Conservation (phyloP, 2,329 filamentous ascomycete species). For the Ophiostoma pallidulum region DNA sequence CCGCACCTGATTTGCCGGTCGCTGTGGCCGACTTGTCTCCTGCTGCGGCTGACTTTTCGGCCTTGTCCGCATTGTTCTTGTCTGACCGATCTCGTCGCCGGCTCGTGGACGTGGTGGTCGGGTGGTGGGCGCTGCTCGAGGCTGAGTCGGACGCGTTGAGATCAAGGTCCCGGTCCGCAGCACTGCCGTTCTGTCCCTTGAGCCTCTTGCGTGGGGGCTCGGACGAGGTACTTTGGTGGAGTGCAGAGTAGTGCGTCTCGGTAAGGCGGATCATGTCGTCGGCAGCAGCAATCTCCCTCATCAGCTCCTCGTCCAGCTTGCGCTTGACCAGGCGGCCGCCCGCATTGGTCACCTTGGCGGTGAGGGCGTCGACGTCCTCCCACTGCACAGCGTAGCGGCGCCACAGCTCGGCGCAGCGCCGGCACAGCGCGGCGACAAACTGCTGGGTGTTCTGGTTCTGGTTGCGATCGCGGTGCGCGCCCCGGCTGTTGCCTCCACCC, state of each 20-base stretch:
- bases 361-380: conserved; percentile 86
- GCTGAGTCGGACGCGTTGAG: conserved; percentile 35
- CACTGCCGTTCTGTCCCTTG: conserved; percentile 31
- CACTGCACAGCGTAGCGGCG: conserved; percentile 92
- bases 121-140: conserved; percentile 36
- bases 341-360: conserved; percentile 72
- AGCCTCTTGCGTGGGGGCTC: conserved; percentile 59
- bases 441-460: conserved; percentile 32
- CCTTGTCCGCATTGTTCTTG: conserved; percentile 29
- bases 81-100: conserved; percentile 22
- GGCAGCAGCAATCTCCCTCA: conserved; percentile 60
- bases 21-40: not conserved
- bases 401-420: conserved; percentile 88
- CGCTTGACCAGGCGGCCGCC: conserved; percentile 79
- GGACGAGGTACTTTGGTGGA: conserved; percentile 19
- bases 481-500: conserved; percentile 50
- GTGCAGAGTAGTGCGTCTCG: conserved; percentile 17
- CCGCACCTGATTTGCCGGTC: not conserved
- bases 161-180: conserved; percentile 41
- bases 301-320: conserved; percentile 82
- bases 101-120: conserved; percentile 34
- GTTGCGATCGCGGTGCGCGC: conserved; percentile 67
- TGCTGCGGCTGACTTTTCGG: conserved; percentile 44
- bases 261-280: conserved; percentile 49
- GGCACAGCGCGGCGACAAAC: conserved; percentile 73